Evolutionary conservation across 495 filamentous ascomycete genomes (phyloP), one percentile per base, ranked within the genome.

Genomic region (Corynascus novoguineensis): DNA sequence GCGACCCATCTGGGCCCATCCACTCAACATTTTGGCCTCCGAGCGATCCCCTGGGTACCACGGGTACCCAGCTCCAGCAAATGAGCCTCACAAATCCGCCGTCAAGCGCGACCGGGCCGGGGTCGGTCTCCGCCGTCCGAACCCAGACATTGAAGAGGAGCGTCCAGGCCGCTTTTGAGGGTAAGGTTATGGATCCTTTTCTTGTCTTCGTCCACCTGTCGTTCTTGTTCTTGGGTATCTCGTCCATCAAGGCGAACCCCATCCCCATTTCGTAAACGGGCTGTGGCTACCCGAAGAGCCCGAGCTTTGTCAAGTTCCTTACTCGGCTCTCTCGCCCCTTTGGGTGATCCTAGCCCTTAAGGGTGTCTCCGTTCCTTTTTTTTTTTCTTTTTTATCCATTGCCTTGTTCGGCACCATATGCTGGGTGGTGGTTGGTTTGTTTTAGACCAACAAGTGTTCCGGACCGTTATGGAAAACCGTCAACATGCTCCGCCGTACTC

Each of bases 81-180:
- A 76, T 76, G 74, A 75, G 71, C 69, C 71, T 71, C 68, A 75
- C 69, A 35, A 75, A 75, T 64, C 73, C 74, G 28, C 61, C 68
- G 47, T 76, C 73, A 50, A 71, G 55, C 49, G 67, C 72, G n/a
- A 70, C 74, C 62, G 74, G 72, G 28, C 72, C 73, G 50, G 71
- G 71, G 27, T 75, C 74, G 50, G 66, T 57, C 47, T 71, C 70
- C 50, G 64, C 69, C 35, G 61, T 64, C n/a, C 64, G 71, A 47
- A 79, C 69, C 57, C 81, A 84, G 67, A 79, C 71, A 58, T 73
- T 88, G 60, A 90, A 90, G 76, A 80, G 83, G 71, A 86, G 78
- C 62, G 82, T 89, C 60, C 86, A 88, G 76, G 82, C 83, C 60
- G 82, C 83, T 58, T 89, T 90, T 73, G 87, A 92, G 79, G 89